These are phyloP conservation scores for Yamadazyma kanchanaburiensis DNA, from an alignment of 1,139 yeast species.

Conservation along the genomic window DNA sequence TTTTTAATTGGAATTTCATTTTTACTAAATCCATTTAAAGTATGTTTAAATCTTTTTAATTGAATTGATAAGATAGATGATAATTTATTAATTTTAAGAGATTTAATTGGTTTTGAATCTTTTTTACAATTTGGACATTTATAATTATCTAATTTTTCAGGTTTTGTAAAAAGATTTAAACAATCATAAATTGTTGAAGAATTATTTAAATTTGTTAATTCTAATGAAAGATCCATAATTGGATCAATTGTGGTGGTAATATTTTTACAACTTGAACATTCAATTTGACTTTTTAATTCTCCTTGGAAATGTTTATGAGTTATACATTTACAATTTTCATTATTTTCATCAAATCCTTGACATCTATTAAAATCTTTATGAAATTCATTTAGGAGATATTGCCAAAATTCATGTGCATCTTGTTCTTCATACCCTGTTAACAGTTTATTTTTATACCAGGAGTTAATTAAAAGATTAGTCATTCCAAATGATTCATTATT, in stretches of 20 bases:
- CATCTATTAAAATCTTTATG: slow-evolving; percentile 49
- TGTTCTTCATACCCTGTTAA: slow-evolving; percentile 95
- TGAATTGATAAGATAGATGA: slow-evolving; percentile 84
- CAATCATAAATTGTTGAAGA: slow-evolving; percentile 54
- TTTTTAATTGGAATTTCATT: slow-evolving; percentile 71
- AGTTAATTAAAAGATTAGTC: slow-evolving; percentile 66
- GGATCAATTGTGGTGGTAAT: slow-evolving; percentile 79
- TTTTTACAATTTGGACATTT: slow-evolving; percentile 64
- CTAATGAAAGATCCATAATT: slow-evolving; percentile 83
- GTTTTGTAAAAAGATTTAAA: slow-evolving; percentile 68
- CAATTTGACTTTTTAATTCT: slow-evolving; percentile 89
- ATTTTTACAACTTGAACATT: slow-evolving; percentile 66
- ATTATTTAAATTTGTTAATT: slow-evolving; percentile 38
- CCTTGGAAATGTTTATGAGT: slow-evolving; percentile 91
- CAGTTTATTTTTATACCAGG: slow-evolving; percentile 80
- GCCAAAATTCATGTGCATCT: slow-evolving; percentile 98
- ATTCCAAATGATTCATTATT: slow-evolving; percentile 70
- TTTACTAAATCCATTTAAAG: slow-evolving; percentile 59
- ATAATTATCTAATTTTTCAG: slow-evolving; percentile 75
- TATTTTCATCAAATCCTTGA: slow-evolving; percentile 5
- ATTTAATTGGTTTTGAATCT: slow-evolving; percentile 64
- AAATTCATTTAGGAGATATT: slow-evolving; percentile 78
- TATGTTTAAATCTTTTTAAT: slow-evolving; percentile 83
- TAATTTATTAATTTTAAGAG: slow-evolving; percentile 59
- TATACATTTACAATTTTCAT: slow-evolving; percentile 60